phyloP scores from a whole-genome alignment of 108 stramenopile genomes.

The Stephanodiscus minutulus region DNA sequence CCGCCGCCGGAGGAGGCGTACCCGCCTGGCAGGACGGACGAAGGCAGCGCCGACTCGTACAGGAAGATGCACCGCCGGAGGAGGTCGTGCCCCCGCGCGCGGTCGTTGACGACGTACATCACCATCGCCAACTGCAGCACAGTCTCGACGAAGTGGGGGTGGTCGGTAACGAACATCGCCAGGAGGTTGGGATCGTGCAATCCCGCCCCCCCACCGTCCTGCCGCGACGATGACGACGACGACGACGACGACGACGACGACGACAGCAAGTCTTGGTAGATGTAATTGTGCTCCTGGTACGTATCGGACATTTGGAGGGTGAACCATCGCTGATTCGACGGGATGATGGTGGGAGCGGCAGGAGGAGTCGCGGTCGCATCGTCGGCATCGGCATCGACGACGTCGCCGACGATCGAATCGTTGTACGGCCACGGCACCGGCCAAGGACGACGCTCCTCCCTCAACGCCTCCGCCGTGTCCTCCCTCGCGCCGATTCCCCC shows the following conservation, averaged over 20 bases:
- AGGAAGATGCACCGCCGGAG: conserved; percentile 66
- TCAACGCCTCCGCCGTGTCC: conserved; percentile 23
- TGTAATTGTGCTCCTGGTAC: conserved; percentile 49
- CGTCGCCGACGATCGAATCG: conserved; percentile 7
- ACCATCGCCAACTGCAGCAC: conserved; percentile 70
- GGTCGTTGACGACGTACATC: conserved; percentile 73
- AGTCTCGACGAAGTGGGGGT: conserved; percentile 72
- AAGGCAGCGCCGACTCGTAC: conserved; percentile 62
- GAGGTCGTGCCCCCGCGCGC: conserved; percentile 58
- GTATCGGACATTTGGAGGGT: conserved; percentile 66
- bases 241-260: conserved; percentile 42
- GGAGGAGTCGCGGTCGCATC: neutral
- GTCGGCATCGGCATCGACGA: conserved; percentile 3
- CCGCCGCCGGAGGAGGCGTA: conserved; percentile 1
- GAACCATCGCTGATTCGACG: conserved; percentile 55
- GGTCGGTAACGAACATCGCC: conserved; percentile 76
- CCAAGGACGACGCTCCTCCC: conserved; percentile 12
- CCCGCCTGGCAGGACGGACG: conserved; percentile 46
- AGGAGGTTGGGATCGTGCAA: conserved; percentile 71
- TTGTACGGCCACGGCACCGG: conserved; percentile 78
- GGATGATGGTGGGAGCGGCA: neutral
- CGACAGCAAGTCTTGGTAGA: conserved; percentile 40
- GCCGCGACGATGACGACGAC: conserved; percentile 38
- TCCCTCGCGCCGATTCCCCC: conserved; percentile 74
- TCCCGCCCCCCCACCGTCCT: neutral